Conservation (phyloP, 2,329 filamentous ascomycete species). For the Fusarium heterosporum region DNA sequence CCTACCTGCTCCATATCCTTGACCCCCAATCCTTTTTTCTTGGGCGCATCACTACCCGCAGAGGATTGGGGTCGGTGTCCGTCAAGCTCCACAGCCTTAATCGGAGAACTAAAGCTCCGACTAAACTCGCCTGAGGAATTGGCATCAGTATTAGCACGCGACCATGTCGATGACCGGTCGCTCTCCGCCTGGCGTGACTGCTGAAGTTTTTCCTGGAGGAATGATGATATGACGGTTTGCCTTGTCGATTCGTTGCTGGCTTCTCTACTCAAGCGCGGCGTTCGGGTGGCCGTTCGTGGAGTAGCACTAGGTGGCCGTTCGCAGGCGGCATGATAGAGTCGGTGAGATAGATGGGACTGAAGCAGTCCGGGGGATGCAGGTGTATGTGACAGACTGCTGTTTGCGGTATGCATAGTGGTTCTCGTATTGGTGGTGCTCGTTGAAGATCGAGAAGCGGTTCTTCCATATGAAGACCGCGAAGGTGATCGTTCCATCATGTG, state of each 20-base stretch:
- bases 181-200: slow-evolving; percentile 63
- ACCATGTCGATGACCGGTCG: slow-evolving; percentile 54
- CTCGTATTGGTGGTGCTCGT: slow-evolving; percentile 58
- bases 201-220: slow-evolving; percentile 67
- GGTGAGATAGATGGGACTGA: slow-evolving; percentile 53
- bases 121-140: slow-evolving; percentile 54
- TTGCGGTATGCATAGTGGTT: slow-evolving; percentile 56
- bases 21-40: slow-evolving; percentile 68
- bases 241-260: slow-evolving; percentile 56
- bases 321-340: slow-evolving; percentile 56
- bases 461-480: slow-evolving; percentile 52
- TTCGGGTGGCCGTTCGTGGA: slow-evolving; percentile 55
- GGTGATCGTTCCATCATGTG: slow-evolving; percentile 49
- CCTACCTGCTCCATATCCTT: slow-evolving; percentile 76
- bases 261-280: slow-evolving; percentile 58
- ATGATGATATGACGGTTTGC: slow-evolving; percentile 59
- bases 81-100: slow-evolving; percentile 51
- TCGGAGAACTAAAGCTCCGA: slow-evolving; percentile 55
- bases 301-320: slow-evolving; percentile 48
- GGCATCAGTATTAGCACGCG: slow-evolving; percentile 54
- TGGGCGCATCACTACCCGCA: slow-evolving; percentile 53
- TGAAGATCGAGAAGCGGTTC: slow-evolving; percentile 61
- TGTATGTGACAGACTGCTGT: slow-evolving; percentile 57
- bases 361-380: slow-evolving; percentile 53
- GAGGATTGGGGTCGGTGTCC: slow-evolving; percentile 59